Conservation (phyloP, 106 monocot genomes). For the Iris macrosiphon region DNA sequence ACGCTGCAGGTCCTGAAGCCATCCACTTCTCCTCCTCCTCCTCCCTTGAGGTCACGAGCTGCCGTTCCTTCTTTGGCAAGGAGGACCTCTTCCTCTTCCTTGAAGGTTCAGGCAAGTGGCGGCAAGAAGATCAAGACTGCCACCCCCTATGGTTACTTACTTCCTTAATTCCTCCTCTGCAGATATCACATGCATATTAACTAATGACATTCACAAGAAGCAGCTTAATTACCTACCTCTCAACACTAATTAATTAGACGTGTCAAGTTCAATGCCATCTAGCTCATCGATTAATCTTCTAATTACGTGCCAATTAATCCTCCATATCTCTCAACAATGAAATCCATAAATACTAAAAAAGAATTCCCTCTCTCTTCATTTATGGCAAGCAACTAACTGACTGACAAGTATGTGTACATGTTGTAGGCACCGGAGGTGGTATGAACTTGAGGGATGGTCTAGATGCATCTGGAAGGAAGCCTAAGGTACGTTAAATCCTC, state of each 20-base stretch:
- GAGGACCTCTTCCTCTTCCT: constrained; percentile 10
- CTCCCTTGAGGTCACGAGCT: neutral
- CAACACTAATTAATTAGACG: too few species aligned
- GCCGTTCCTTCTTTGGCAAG: constrained; percentile 47
- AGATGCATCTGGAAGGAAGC: constrained; percentile 77
- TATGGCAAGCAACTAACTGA: neutral
- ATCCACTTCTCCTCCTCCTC: constrained; percentile 16
- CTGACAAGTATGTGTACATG: neutral
- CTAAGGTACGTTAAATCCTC: constrained; percentile 50
- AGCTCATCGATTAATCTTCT: too few species aligned
- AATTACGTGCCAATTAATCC: neutral
- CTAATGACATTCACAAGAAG: too few species aligned
- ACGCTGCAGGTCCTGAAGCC: constrained; percentile 16
- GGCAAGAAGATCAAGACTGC: constrained; percentile 68
- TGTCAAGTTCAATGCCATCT: too few species aligned
- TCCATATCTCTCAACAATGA: neutral
- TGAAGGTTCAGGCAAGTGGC: constrained; percentile 42
- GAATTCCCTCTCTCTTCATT: neutral
- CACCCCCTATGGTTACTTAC: constrained; percentile 46
- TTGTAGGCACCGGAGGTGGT: constrained; percentile 57
- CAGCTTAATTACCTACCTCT: too few species aligned
- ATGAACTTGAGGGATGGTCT: constrained; percentile 33
- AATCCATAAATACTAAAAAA: neutral
- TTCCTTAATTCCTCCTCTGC: too few species aligned
- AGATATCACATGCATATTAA: too few species aligned